Conservation (phyloP, 2,329 filamentous ascomycete genomes). For the Botrytis porri region DNA sequence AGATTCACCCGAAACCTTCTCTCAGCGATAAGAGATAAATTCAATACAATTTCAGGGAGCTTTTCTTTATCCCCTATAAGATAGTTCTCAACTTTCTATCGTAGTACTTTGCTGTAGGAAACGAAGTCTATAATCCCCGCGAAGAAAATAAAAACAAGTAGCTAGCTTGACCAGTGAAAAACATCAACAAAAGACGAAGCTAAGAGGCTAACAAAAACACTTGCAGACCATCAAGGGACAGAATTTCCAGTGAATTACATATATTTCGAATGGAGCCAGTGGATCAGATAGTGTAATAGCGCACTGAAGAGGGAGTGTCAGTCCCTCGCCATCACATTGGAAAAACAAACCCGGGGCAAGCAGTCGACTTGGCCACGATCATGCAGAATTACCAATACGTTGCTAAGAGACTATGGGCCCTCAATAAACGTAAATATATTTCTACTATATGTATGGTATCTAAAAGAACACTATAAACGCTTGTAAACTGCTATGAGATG, state of each 20-base stretch:
- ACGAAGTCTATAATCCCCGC: not conserved
- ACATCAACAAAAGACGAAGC: not conserved
- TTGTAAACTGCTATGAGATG: not conserved
- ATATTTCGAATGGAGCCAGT: not conserved
- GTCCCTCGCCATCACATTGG: not conserved
- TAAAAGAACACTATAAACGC: not conserved
- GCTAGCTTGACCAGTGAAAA: not conserved
- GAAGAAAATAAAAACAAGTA: too few species aligned
- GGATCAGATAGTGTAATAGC: not conserved
- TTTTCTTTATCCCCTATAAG: not conserved
- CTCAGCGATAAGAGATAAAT: not conserved
- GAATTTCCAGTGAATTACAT: not conserved
- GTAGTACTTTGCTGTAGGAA: too few species aligned
- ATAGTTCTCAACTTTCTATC: not conserved
- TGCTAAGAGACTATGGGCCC: too few species aligned
- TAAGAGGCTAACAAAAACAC: not conserved
- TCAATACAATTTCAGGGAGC: not conserved
- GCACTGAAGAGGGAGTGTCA: not conserved
- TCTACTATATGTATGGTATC: not conserved
- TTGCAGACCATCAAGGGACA: not conserved
- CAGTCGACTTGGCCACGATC: too few species aligned
- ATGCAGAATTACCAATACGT: not conserved
- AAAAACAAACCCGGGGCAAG: not conserved
- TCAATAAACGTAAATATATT: not conserved
- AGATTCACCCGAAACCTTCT: not conserved